Conservation (phyloP, 2,329 filamentous ascomycete genomes). For the Epichloe festucae region DNA sequence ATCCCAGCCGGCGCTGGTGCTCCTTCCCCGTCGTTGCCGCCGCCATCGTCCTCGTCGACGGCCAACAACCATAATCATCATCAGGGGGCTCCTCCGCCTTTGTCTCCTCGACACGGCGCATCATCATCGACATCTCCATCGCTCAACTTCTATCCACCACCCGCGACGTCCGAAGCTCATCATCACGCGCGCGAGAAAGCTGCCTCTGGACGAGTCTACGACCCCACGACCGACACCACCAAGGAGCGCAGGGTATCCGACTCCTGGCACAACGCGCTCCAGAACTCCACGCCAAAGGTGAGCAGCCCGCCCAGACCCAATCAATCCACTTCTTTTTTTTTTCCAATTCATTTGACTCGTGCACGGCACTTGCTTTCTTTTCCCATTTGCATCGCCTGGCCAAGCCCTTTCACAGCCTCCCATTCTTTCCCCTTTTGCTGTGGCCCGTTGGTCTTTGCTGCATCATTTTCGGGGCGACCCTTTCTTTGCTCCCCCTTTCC, state of each 20-base stretch:
- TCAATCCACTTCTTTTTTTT: conserved; percentile 16
- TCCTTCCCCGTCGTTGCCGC: conserved; percentile 19
- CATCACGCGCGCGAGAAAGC: conserved; percentile 27
- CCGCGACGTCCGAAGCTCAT: conserved; percentile 6
- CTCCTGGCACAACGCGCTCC: conserved; percentile 33
- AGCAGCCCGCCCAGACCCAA: conserved; percentile 13
- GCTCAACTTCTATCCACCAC: conserved; percentile 6
- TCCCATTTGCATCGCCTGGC: conserved; percentile 1
- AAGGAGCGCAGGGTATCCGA: conserved; percentile 34
- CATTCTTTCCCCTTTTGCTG: not conserved
- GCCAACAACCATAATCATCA: conserved; percentile 11
- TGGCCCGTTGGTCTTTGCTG: not conserved
- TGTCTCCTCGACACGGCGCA: conserved; percentile 31
- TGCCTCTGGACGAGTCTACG: conserved; percentile 36
- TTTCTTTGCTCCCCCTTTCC: not conserved
- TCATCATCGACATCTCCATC: conserved; percentile 14
- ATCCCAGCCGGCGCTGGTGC: conserved; percentile 17
- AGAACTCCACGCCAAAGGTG: conserved; percentile 35
- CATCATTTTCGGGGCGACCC: not conserved
- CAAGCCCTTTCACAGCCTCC: not conserved
- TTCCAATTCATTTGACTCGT: conserved; percentile 8
- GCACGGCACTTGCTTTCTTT: conserved; percentile 7
- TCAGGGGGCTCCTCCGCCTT: conserved; percentile 17
- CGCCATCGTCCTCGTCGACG: conserved; percentile 13
- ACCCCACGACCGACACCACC: conserved; percentile 38